Base-by-base conservation (phyloP, 2,329 filamentous ascomycete genomes). In the Trichoderma endophyticum region DNA sequence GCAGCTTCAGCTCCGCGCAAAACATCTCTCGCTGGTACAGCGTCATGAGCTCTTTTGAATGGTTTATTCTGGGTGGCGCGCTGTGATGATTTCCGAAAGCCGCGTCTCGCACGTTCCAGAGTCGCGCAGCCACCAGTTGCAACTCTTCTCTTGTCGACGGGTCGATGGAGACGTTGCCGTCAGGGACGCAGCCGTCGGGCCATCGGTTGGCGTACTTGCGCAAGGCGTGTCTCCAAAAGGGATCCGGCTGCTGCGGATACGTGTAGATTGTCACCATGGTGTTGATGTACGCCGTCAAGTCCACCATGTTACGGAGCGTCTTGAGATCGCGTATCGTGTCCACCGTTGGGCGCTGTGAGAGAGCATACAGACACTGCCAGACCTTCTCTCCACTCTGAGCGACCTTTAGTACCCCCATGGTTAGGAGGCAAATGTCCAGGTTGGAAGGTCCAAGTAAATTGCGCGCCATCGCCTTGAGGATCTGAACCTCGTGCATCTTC, bases 11-110 rank as follows among this genome's bases (percentile, higher is more conserved):
- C n/a, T 70, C 67, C 9, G 67, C 67, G 21, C 39, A 26, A 18
- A 70, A 70, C 67, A 70, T 70, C 15, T 70, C 67, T 15, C 67
- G 57, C 39, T 70, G 67, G 21, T 62, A 70, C n/a, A 70, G 57
- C 28, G 39, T 43, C 67, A 70, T 70, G 36, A 36, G 11, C 21
- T 62, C 67, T 15, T n/a, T 21, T 4, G 57, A 34, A 28, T 70
- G 67, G 9, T 36, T 11, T 2, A 21, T 28, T 54, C n/a, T 24
- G 14, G 67, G 67, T 15, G 30, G 14, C 30, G 39, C 15, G 9
- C 28, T 30, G 15, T 43, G 39, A 15, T 7, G 8, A 21, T 70
- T 36, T 32, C 21, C 57, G 0, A 70, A 18, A 11, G 57, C 56
- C 5, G 57, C 67, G 15, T 70, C 67, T 62, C 67, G 67, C n/a